A percentile compares a stretch with the other conserved stretches of the same genome.
Evolutionary conservation across 805 yeast genomes (phyloP).

Genomic region (Kodamaea kaohsiungensis): DNA sequence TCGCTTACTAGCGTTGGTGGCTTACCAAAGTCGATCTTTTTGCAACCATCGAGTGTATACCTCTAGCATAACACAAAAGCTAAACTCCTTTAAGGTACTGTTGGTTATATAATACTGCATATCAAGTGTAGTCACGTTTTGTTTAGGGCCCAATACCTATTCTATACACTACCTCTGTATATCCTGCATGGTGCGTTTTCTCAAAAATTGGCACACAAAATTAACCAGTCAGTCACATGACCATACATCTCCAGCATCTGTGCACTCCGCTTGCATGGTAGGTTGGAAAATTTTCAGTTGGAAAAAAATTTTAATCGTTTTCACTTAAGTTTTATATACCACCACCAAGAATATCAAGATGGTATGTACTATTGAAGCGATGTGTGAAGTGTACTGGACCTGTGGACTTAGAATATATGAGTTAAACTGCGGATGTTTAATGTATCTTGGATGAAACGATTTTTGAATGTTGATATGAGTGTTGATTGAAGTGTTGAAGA

Average conservation of each 20-base stretch:
- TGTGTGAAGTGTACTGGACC: neutral
- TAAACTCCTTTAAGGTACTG: no score
- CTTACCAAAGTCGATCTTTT: neutral
- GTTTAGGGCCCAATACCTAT: constrained; percentile 13
- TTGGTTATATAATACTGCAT: no score
- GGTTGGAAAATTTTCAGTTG: constrained; percentile 9
- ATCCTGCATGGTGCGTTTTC: neutral
- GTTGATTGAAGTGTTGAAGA: neutral
- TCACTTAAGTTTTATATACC: constrained; percentile 4
- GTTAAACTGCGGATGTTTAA: neutral
- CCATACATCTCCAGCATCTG: neutral
- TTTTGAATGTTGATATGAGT: neutral
- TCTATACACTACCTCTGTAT: no score
- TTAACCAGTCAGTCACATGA: constrained; percentile 5
- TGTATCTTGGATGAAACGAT: neutral
- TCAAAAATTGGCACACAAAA: neutral
- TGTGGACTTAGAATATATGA: neutral
- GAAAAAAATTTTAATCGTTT: constrained; percentile 7
- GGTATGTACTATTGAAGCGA: constrained; percentile 15
- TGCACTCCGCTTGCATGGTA: constrained; percentile 1
- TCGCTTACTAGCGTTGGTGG: neutral
- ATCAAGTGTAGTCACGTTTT: no score
- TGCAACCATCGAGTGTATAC: no score
- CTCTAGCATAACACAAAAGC: no score
- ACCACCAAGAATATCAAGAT: constrained; percentile 19